These are phyloP conservation scores for Camelina neglecta DNA, from an alignment of 345 rosid genomes.

Conservation along the genomic window DNA sequence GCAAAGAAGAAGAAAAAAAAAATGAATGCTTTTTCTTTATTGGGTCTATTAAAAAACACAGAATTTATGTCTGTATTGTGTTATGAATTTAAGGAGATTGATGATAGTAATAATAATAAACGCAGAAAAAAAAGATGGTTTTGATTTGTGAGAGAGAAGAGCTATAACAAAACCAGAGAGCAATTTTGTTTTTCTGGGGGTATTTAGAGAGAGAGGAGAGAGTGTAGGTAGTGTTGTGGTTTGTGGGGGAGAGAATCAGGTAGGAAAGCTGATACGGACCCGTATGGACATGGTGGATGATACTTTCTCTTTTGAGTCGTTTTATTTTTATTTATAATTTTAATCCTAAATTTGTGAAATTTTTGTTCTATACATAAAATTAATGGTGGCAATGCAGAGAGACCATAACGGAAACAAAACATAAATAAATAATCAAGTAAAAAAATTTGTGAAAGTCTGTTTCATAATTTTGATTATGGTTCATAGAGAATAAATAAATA, in stretches of 20 bases:
- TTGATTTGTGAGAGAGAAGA: slow-evolving; percentile 12
- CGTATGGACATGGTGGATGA: slow-evolving; percentile 17
- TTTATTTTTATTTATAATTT: not conserved
- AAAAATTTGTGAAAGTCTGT: no score
- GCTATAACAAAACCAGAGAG: slow-evolving; percentile 6
- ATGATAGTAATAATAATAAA: not conserved
- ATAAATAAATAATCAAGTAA: not conserved
- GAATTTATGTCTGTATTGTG: slow-evolving; percentile 21
- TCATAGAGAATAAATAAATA: no score
- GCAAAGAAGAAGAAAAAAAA: slow-evolving; percentile 1
- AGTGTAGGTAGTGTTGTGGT: slow-evolving; percentile 32
- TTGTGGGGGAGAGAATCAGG: slow-evolving; percentile 44
- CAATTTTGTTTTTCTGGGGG: not conserved
- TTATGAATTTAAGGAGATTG: slow-evolving; percentile 35
- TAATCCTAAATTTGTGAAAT: slow-evolving; percentile 31
- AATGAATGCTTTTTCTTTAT: slow-evolving; percentile 20
- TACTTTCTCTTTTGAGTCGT: slow-evolving; percentile 16
- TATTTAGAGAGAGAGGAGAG: slow-evolving; percentile 1
- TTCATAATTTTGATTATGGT: no score
- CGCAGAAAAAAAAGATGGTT: not conserved
- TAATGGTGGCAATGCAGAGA: slow-evolving; percentile 22
- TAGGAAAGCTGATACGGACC: slow-evolving; percentile 43
- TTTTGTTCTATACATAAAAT: slow-evolving; percentile 28
- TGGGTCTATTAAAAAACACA: slow-evolving; percentile 33
- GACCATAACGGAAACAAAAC: slow-evolving; percentile 1